Percentiles rank a stretch among this genome's conserved stretches.
Conservation (phyloP, 768 basidiomycete genomes). For the Boletus rubescentipes region DNA sequence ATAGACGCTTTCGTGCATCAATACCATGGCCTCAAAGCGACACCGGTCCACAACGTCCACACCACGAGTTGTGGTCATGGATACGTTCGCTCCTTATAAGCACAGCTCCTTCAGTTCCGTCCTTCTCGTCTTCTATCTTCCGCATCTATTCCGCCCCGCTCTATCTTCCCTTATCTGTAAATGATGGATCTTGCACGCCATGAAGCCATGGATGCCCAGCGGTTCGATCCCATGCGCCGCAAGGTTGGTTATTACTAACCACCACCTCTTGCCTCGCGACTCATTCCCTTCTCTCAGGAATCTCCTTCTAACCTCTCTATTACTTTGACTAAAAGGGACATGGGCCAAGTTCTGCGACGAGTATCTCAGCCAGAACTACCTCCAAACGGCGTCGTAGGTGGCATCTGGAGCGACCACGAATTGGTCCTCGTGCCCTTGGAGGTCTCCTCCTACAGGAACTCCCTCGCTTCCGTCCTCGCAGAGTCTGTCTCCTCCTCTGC, state of each 20-base stretch:
- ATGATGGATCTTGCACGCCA: conserved; percentile 28
- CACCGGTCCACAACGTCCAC: conserved; percentile 20
- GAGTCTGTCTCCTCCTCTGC: conserved; percentile 13
- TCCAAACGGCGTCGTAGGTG: conserved; percentile 24
- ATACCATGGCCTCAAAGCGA: conserved; percentile 25
- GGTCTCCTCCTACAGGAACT: conserved; percentile 19
- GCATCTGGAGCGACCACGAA: conserved; percentile 36
- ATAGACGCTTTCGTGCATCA: conserved; percentile 19
- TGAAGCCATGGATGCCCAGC: conserved; percentile 32
- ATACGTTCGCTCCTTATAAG: conserved; percentile 22
- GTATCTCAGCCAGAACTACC: conserved; percentile 18
- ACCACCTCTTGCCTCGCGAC: conserved; percentile 17
- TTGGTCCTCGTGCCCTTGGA: conserved; percentile 33
- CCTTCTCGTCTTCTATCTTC: conserved; percentile 29
- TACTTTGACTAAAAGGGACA: conserved; percentile 14
- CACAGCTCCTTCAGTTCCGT: conserved; percentile 27
- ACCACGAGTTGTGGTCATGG: conserved; percentile 27
- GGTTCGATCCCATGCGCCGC: conserved; percentile 33
- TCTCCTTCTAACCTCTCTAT: conserved; percentile 10
- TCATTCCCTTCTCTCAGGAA: conserved; percentile 25
- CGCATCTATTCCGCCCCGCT: conserved; percentile 22
- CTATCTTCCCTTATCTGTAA: conserved; percentile 31
- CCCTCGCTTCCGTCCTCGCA: conserved; percentile 17
- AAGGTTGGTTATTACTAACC: conserved; percentile 24
- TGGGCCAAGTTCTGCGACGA: conserved; percentile 31